Conservation (phyloP, 2,329 filamentous ascomycete genomes). For the Xylariaceae sp. region DNA sequence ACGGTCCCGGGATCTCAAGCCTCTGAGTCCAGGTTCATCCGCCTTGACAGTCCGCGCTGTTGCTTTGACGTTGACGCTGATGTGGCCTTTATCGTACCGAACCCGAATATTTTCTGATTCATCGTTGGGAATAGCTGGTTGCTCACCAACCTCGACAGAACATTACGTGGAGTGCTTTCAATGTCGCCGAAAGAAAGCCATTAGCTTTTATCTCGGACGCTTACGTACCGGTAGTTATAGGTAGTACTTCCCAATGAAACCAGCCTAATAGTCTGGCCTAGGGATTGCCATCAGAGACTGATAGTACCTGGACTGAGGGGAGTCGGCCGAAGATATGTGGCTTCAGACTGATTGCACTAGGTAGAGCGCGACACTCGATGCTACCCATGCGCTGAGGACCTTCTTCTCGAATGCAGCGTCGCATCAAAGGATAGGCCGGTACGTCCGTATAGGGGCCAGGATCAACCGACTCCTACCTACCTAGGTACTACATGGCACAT, state of each 20-base stretch:
- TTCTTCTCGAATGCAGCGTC: conserved; percentile 5
- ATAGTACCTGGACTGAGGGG: neutral
- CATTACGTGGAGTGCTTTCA: too few relatives aligned
- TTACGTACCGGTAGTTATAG: neutral
- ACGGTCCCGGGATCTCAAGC: too few relatives aligned
- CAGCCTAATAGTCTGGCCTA: neutral
- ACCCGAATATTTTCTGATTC: too few relatives aligned
- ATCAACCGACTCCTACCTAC: neutral
- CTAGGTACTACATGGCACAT: neutral
- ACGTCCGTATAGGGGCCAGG: neutral
- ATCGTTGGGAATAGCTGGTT: too few relatives aligned
- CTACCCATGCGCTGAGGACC: neutral
- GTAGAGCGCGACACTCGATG: neutral
- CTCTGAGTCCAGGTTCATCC: too few relatives aligned
- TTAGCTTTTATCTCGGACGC: too few relatives aligned
- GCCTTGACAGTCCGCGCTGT: too few relatives aligned
- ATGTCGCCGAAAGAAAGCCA: too few relatives aligned
- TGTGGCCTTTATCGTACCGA: too few relatives aligned
- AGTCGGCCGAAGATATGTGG: neutral
- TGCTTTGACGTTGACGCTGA: too few relatives aligned
- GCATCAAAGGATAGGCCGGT: neutral
- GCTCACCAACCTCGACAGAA: too few relatives aligned
- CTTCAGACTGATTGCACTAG: neutral
- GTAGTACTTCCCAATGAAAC: neutral
- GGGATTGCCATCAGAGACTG: neutral